Percentiles rank a stretch among this genome's conserved stretches.
phyloP scores from a whole-genome alignment of 2,329 filamentous ascomycete species.

The Xylariales sp. region DNA sequence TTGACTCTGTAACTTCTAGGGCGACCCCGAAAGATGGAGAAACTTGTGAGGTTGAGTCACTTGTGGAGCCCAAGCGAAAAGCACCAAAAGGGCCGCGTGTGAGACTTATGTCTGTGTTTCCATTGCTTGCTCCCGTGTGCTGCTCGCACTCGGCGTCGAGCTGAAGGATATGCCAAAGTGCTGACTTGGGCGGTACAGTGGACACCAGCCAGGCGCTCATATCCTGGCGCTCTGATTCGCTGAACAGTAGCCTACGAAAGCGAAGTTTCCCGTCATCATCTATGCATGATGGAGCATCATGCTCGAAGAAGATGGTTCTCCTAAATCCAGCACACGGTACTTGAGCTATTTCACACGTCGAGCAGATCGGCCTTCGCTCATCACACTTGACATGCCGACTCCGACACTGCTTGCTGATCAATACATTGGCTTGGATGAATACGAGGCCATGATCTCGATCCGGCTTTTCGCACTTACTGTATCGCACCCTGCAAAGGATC shows the following conservation, averaged over 20 bases:
- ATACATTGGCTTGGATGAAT: neutral
- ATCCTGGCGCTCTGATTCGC: conserved; percentile 26
- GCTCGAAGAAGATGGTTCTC: conserved; percentile 30
- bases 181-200: conserved; percentile 19
- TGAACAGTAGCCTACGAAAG: conserved; percentile 31
- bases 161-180: conserved; percentile 11
- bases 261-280: conserved; percentile 15
- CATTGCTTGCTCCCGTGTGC: too few species aligned
- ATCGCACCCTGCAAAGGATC: conserved; percentile 3
- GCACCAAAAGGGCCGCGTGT: conserved; percentile 12
- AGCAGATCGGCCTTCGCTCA: conserved; percentile 27
- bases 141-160: conserved; percentile 27
- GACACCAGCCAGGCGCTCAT: conserved; percentile 29
- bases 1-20: too few species aligned
- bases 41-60: too few species aligned
- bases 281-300: conserved; percentile 11
- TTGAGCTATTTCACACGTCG: conserved; percentile 21
- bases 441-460: neutral
- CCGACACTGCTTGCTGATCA: conserved; percentile 23
- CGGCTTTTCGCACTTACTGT: neutral
- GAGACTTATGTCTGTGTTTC: too few species aligned
- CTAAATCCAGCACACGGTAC: conserved; percentile 28
- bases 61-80: too few species aligned
- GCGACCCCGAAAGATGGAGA: too few species aligned
- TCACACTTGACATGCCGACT: conserved; percentile 33